Percentiles rank a stretch among this genome's conserved stretches.
Evolutionary conservation across 306 rosid species (phyloP).

Genomic region (Dryas drummondii): DNA sequence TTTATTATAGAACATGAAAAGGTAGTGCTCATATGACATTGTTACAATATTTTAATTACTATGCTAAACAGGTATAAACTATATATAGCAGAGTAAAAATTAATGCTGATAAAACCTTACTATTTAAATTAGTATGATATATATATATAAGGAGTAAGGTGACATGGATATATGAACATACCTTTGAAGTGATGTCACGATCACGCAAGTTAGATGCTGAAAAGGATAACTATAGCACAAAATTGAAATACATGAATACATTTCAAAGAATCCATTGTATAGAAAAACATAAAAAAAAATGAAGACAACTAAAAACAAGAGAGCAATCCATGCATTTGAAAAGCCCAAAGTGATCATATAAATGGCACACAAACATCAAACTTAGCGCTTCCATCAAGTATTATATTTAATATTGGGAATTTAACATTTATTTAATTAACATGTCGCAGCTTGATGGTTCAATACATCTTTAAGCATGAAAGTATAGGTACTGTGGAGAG

Average conservation of each 20-base stretch:
- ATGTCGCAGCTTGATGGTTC: not conserved
- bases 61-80: too few relatives aligned
- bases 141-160: not conserved
- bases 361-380: not conserved
- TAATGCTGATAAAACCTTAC: not conserved
- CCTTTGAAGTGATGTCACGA: conserved; percentile 48
- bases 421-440: not conserved
- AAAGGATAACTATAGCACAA: conserved; percentile 58
- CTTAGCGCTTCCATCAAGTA: not conserved
- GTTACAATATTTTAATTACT: not conserved
- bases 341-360: not conserved
- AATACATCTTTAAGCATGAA: not conserved
- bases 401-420: not conserved
- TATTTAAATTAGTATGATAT: not conserved
- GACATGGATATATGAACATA: conserved; percentile 2
- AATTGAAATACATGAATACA: conserved; percentile 26
- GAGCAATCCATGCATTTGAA: not conserved
- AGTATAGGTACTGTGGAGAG: not conserved
- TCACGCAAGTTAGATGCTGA: conserved; percentile 64
- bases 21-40: not conserved
- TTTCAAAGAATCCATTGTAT: not conserved
- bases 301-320: not conserved
- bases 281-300: not conserved
- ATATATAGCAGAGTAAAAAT: too few relatives aligned
- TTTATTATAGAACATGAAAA: not conserved